Evolutionary conservation across 345 rosid genomes (phyloP).

Genomic region (Citrus australasica): DNA sequence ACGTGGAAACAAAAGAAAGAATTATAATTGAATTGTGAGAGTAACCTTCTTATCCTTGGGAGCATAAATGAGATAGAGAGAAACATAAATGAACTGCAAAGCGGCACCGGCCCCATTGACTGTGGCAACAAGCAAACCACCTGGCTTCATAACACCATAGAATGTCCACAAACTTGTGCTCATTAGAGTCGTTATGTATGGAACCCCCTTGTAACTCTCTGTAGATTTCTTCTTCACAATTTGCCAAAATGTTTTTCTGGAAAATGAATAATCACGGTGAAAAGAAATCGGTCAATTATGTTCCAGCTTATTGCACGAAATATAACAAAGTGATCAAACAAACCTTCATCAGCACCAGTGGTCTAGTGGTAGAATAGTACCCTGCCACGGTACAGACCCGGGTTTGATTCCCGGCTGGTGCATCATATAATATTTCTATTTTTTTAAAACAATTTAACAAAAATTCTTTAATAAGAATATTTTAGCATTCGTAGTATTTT

Average conservation of each 20-base stretch:
- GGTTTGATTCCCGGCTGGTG: slow-evolving; percentile 52
- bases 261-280: neutral
- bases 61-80: slow-evolving; percentile 42
- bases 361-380: slow-evolving; percentile 33
- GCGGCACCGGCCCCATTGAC: slow-evolving; percentile 47
- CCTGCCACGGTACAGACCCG: slow-evolving; percentile 48
- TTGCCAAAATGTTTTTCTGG: slow-evolving; percentile 41
- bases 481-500: too few species aligned
- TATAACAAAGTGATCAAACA: fast-evolving
- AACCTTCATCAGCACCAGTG: neutral
- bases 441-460: too few species aligned
- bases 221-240: slow-evolving; percentile 56
- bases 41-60: slow-evolving; percentile 46
- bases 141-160: slow-evolving; percentile 56
- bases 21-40: too few species aligned
- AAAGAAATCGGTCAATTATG: too few species aligned
- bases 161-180: slow-evolving; percentile 63
- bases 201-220: slow-evolving; percentile 46
- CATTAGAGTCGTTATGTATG: slow-evolving; percentile 54
- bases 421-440: neutral
- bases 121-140: slow-evolving; percentile 44
- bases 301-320: too few species aligned
- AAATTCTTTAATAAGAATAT: too few species aligned
- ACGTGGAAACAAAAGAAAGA: neutral
- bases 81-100: slow-evolving; percentile 45